Evolutionary conservation across 768 basidiomycete genomes (phyloP).

Genomic region (Mycena metata): DNA sequence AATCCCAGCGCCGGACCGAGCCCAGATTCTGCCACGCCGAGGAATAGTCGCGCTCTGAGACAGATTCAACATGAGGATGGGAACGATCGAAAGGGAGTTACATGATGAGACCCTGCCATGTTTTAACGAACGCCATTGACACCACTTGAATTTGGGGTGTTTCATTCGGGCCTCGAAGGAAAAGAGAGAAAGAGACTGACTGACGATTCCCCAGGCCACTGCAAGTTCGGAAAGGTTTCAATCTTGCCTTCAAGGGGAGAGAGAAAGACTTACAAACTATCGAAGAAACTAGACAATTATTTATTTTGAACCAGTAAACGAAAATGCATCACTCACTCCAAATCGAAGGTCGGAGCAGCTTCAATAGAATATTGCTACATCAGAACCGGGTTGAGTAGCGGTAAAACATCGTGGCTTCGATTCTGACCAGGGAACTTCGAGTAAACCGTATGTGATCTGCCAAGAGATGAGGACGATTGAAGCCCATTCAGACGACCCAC

Average conservation of each 20-base stretch:
- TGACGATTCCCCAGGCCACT: no score
- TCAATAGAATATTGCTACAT: conserved; percentile 44
- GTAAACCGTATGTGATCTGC: conserved; percentile 45
- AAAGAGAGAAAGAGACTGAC: no score
- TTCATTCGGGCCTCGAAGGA: no score
- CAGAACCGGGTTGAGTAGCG: not conserved
- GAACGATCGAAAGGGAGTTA: conserved; percentile 48
- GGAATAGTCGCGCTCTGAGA: conserved; percentile 43
- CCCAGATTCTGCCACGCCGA: conserved; percentile 45
- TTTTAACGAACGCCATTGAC: conserved; percentile 45
- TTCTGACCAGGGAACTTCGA: conserved; percentile 46
- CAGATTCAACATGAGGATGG: conserved; percentile 43
- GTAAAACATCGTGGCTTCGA: not conserved
- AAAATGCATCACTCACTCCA: conserved; percentile 41
- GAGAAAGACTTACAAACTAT: conserved; percentile 41
- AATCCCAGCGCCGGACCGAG: conserved; percentile 53
- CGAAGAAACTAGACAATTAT: conserved; percentile 35
- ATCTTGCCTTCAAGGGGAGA: not conserved
- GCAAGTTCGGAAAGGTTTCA: no score
- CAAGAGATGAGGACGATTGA: not conserved
- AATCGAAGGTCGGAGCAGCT: conserved; percentile 45
- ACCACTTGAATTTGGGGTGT: conserved; percentile 34
- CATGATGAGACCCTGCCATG: conserved; percentile 43
- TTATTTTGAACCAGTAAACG: not conserved
- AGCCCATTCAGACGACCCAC: conserved; percentile 29